Evolutionary conservation across 1,139 yeast species (phyloP).

Genomic region (Scheffersomyces titani): DNA sequence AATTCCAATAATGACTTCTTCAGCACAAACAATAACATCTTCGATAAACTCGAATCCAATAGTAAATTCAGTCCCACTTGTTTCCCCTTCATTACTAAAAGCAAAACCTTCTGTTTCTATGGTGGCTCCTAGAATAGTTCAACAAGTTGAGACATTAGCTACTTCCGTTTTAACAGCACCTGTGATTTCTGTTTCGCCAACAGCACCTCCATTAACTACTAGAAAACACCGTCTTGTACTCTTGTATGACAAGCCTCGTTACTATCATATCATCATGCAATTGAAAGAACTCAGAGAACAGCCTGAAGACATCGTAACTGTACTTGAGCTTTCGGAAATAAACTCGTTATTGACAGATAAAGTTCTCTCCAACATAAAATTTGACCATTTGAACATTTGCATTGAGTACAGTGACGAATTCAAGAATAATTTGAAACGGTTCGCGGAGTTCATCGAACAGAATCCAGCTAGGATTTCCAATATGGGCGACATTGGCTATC

Average conservation of each 20-base stretch:
- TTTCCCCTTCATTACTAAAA: no score
- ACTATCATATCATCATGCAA: slow-evolving; percentile 29
- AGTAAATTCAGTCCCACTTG: not conserved
- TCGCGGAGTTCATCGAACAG: slow-evolving; percentile 23
- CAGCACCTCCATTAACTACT: slow-evolving; percentile 1
- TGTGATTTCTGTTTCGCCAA: not conserved
- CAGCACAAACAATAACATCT: not conserved
- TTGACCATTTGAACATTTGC: slow-evolving; percentile 33
- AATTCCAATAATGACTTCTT: no score
- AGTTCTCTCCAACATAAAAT: slow-evolving; percentile 11
- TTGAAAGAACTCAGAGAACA: slow-evolving; percentile 25
- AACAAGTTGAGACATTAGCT: not conserved
- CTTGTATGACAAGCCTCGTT: slow-evolving; percentile 33
- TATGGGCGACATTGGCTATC: slow-evolving; percentile 33
- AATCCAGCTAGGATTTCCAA: slow-evolving; percentile 18
- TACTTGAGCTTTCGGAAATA: slow-evolving; percentile 21
- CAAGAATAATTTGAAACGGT: slow-evolving; percentile 21
- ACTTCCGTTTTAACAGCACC: not conserved
- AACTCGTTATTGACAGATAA: slow-evolving; percentile 13
- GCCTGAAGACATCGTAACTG: slow-evolving; percentile 20
- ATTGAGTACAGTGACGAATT: slow-evolving; percentile 37
- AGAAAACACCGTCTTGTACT: slow-evolving; percentile 29
- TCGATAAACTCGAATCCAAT: no score
- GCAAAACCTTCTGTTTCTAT: no score
- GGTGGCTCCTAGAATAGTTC: not conserved